phyloP scores from a whole-genome alignment of 495 filamentous ascomycete species.

The Neurospora africana region DNA sequence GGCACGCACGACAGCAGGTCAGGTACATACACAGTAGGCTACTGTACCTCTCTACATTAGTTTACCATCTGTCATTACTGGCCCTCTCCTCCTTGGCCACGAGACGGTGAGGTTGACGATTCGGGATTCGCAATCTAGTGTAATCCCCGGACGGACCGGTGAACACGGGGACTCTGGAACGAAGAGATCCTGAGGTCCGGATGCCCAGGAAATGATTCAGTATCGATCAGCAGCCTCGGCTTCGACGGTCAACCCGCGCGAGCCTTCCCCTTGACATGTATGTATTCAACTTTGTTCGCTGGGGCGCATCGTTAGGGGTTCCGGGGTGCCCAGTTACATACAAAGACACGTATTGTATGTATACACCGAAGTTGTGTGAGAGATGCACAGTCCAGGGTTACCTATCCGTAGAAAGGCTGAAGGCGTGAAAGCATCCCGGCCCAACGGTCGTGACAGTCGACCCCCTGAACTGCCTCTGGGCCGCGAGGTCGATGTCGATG shows the following conservation, averaged over 20 bases:
- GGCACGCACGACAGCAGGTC: not conserved
- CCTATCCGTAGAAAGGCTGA: not conserved
- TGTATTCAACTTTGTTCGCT: not conserved
- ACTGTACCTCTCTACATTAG: not conserved
- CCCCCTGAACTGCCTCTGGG: not conserved
- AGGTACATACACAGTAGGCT: not conserved
- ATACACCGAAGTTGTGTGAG: not conserved
- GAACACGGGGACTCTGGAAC: not conserved
- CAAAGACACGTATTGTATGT: not conserved
- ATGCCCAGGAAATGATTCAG: not conserved
- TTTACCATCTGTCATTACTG: not conserved
- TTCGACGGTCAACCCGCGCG: not conserved
- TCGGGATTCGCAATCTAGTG: not conserved
- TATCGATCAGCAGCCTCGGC: not conserved
- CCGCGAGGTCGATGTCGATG: not conserved
- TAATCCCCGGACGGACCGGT: not conserved
- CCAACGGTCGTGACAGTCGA: not conserved
- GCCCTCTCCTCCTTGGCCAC: not conserved
- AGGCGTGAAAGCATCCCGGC: not conserved
- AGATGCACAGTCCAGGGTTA: not conserved
- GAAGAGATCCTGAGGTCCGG: not conserved
- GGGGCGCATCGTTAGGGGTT: not conserved
- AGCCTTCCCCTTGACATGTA: not conserved
- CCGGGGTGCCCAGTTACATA: not conserved
- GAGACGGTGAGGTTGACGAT: not conserved